Percentiles rank a stretch among this genome's conserved stretches.
Conservation (phyloP, 257 asterid genomes). For the Fraxinus anomala region DNA sequence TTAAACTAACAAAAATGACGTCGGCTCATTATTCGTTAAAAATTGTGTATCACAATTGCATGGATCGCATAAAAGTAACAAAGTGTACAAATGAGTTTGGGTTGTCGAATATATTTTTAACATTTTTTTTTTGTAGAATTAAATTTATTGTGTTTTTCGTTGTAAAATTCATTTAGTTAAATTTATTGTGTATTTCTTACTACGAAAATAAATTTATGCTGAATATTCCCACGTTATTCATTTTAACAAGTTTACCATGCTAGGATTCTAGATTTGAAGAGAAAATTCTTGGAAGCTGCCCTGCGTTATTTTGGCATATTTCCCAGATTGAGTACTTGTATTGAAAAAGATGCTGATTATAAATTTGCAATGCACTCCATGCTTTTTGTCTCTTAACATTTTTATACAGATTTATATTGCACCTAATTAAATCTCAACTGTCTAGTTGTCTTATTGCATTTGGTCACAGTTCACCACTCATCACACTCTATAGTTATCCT, state of each 20-base stretch:
- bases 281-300: conserved; percentile 98
- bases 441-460: background rate
- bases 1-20: no score
- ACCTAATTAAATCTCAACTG: background rate
- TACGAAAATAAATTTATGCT: background rate
- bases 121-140: no score
- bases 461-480: background rate
- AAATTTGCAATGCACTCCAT: conserved; percentile 1
- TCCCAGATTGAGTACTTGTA: conserved; percentile 92
- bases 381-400: background rate
- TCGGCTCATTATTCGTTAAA: no score
- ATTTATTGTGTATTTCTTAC: no score
- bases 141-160: no score
- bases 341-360: conserved; percentile 14
- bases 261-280: conserved; percentile 88
- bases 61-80: no score
- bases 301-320: conserved; percentile 82
- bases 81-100: no score
- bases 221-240: background rate
- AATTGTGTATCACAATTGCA: no score
- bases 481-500: background rate
- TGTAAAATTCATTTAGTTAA: no score
- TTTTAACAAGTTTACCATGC: conserved; percentile 88
- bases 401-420: background rate
- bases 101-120: no score